Evolutionary conservation across 441 rosid species (phyloP).

Genomic region (Raphanus hybrid): DNA sequence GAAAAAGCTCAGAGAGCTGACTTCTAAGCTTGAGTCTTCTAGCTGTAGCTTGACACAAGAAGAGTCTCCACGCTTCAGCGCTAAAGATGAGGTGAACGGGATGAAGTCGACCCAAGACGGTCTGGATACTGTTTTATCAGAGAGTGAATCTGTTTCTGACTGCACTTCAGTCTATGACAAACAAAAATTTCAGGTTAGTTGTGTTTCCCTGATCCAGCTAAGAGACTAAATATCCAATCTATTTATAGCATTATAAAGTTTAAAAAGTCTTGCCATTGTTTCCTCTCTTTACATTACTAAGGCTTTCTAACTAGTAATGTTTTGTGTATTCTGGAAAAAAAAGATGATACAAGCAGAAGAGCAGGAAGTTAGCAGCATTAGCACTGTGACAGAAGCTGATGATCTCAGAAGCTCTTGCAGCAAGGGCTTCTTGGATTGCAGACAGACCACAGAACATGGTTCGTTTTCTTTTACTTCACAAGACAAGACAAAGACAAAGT

Average conservation of each 20-base stretch:
- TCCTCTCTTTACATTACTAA: neutral
- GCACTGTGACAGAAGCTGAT: slow-evolving; percentile 42
- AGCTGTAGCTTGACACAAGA: slow-evolving; percentile 55
- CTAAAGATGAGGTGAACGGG: slow-evolving; percentile 38
- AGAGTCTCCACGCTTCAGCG: slow-evolving; percentile 47
- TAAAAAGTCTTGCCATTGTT: neutral
- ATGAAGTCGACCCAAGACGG: slow-evolving; percentile 46
- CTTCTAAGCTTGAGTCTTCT: slow-evolving; percentile 69
- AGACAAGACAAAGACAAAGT: neutral
- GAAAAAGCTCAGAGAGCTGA: slow-evolving; percentile 74
- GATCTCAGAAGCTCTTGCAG: slow-evolving; percentile 36
- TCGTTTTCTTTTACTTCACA: slow-evolving; percentile 14
- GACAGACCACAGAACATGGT: slow-evolving; percentile 33
- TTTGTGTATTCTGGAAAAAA: slow-evolving; percentile 15
- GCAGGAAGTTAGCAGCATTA: slow-evolving; percentile 39
- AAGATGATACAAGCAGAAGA: slow-evolving; percentile 37
- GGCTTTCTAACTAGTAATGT: slow-evolving; percentile 14
- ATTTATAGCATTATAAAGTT: neutral
- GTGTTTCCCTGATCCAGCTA: slow-evolving; percentile 32
- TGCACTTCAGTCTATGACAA: slow-evolving; percentile 50
- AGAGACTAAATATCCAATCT: slow-evolving; percentile 16
- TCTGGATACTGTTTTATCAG: slow-evolving; percentile 42
- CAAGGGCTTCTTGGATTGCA: slow-evolving; percentile 34
- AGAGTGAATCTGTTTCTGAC: slow-evolving; percentile 47
- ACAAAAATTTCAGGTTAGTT: slow-evolving; percentile 67